These are phyloP conservation scores for Monosporascus ibericus DNA, from an alignment of 2,329 filamentous ascomycete genomes.

Conservation along the genomic window DNA sequence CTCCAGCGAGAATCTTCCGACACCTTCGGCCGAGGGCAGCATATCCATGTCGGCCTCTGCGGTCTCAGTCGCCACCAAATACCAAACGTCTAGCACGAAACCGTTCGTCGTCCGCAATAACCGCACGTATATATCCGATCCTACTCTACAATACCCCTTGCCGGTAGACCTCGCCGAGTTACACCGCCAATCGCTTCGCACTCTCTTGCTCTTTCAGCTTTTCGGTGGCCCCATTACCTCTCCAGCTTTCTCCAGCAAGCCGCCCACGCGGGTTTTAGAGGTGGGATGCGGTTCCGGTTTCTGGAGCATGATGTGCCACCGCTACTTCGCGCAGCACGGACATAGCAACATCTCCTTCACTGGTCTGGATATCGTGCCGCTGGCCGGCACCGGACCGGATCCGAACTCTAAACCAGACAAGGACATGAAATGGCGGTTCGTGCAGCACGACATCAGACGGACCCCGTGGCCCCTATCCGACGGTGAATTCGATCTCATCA, in stretches of 20 bases:
- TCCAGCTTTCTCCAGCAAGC: constrained; percentile 56
- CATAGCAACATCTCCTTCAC: constrained; percentile 69
- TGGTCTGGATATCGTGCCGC: constrained; percentile 72
- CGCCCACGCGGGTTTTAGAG: constrained; percentile 75
- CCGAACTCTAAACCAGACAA: constrained; percentile 49
- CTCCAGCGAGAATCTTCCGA: constrained; percentile 37
- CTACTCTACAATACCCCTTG: constrained; percentile 69
- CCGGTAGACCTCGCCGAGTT: constrained; percentile 83
- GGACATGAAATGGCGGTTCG: constrained; percentile 81
- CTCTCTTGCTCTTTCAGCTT: constrained; percentile 72
- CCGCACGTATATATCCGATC: constrained; percentile 75
- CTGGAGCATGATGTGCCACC: constrained; percentile 85
- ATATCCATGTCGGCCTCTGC: constrained; percentile 24
- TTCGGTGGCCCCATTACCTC: constrained; percentile 77
- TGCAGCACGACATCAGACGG: constrained; percentile 78
- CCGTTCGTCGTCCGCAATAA: constrained; percentile 71
- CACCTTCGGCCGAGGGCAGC: constrained; percentile 36
- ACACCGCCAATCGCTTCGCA: constrained; percentile 80
- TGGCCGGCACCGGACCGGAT: constrained; percentile 45
- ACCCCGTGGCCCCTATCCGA: constrained; percentile 72
- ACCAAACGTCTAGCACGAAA: constrained; percentile 23
- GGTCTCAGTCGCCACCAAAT: constrained; percentile 18
- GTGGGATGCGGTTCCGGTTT: constrained; percentile 82
- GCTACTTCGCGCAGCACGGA: constrained; percentile 66
- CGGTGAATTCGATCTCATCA: constrained; percentile 79